Evolutionary conservation across 331 rosid genomes (phyloP).

Genomic region (Arachis monticola): DNA sequence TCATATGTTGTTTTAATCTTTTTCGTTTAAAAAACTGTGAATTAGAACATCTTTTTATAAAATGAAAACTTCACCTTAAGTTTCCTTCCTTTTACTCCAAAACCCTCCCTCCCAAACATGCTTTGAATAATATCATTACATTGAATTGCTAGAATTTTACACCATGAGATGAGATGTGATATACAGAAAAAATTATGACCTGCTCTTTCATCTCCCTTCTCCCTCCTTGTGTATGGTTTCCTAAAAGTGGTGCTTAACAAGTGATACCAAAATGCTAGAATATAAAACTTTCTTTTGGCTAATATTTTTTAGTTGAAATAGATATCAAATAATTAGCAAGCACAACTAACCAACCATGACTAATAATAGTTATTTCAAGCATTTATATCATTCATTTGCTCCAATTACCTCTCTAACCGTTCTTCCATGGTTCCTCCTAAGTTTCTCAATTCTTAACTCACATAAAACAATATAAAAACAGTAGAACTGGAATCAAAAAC

Average conservation of each 20-base stretch:
- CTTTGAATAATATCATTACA: neutral
- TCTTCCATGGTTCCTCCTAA: neutral
- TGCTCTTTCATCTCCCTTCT: constrained; percentile 9
- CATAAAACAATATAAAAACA: neutral
- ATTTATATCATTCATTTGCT: constrained; percentile 20
- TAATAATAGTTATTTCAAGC: neutral
- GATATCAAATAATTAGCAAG: neutral
- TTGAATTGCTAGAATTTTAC: neutral
- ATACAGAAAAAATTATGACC: constrained; percentile 10
- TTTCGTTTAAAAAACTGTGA: no score
- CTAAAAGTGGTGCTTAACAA: neutral
- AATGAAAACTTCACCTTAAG: no score
- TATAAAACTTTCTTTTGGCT: neutral
- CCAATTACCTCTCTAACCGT: neutral
- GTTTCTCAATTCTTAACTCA: neutral
- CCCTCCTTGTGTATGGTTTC: constrained; percentile 18
- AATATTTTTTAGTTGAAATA: neutral
- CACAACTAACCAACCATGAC: neutral
- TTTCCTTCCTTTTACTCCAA: no score
- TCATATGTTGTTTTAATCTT: no score
- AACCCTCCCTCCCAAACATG: neutral
- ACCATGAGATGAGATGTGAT: neutral
- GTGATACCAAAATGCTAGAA: neutral
- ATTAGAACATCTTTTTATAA: no score
- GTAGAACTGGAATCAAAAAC: neutral